Evolutionary conservation across 768 basidiomycete genomes (phyloP).

Genomic region (Pisolithus marmoratus): DNA sequence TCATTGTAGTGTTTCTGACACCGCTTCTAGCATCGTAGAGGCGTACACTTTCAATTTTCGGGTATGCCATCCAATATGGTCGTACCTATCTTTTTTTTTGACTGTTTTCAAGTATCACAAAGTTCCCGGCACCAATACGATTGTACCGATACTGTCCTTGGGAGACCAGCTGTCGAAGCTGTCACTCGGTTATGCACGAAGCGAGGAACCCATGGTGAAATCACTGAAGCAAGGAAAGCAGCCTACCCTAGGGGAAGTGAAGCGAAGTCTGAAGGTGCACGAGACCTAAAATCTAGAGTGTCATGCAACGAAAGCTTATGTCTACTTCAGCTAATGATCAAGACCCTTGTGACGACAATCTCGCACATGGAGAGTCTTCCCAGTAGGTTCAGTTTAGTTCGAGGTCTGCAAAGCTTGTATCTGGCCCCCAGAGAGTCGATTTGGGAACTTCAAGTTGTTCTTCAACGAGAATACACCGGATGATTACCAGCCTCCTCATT

Average conservation of each 20-base stretch:
- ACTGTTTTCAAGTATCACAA: conserved; percentile 53
- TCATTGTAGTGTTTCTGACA: conserved; percentile 7
- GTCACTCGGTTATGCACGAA: conserved; percentile 33
- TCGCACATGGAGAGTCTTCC: conserved; percentile 77
- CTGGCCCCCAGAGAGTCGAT: conserved; percentile 56
- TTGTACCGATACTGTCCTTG: conserved; percentile 70
- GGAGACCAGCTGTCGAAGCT: conserved; percentile 53
- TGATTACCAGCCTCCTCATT: conserved; percentile 82
- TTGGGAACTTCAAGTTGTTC: conserved; percentile 83
- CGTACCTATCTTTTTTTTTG: background rate
- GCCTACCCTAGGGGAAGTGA: conserved; percentile 78
- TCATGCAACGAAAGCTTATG: background rate
- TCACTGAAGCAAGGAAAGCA: conserved; percentile 54
- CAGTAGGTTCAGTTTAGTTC: conserved; percentile 39
- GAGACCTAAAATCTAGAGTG: background rate
- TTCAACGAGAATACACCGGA: conserved; percentile 75
- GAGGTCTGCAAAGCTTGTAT: background rate
- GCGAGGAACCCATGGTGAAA: conserved; percentile 53
- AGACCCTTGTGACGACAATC: conserved; percentile 72
- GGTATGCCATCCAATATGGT: conserved; percentile 29
- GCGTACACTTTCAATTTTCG: conserved; percentile 87
- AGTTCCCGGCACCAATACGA: conserved; percentile 51
- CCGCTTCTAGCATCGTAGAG: conserved; percentile 62
- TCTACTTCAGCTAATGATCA: conserved; percentile 55
- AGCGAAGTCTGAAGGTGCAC: conserved; percentile 68